Conservation (phyloP, 129 eudicot genomes). For the Scalesia atractyloides region DNA sequence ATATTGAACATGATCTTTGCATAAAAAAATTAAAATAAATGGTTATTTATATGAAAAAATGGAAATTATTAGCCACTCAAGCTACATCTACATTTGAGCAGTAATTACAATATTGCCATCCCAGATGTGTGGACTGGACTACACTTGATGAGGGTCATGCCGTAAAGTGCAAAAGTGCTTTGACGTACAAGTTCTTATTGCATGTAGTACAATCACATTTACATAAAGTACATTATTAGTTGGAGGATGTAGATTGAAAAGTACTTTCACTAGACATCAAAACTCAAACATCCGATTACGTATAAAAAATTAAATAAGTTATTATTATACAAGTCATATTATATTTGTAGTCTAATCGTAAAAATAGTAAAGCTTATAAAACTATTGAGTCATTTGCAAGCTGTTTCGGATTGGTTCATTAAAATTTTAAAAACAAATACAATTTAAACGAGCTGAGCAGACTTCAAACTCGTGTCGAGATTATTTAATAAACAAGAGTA, state of each 20-base stretch:
- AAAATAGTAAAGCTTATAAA: too few relatives aligned
- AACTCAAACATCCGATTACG: background rate
- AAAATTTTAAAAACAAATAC: too few relatives aligned
- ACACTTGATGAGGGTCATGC: background rate
- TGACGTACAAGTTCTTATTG: background rate
- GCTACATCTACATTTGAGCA: background rate
- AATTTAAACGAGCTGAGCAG: background rate
- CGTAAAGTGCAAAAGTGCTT: conserved; percentile 22
- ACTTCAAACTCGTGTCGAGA: too few relatives aligned
- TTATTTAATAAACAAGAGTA: too few relatives aligned
- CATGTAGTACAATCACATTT: conserved; percentile 1
- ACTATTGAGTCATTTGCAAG: too few relatives aligned
- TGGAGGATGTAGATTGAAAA: too few relatives aligned
- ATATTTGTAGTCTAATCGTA: too few relatives aligned
- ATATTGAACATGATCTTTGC: background rate
- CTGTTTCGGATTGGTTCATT: too few relatives aligned
- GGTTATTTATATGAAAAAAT: too few relatives aligned
- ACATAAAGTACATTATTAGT: background rate
- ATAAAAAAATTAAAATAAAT: background rate
- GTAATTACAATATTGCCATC: conserved; percentile 17
- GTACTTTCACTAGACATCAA: too few relatives aligned
- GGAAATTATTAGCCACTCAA: background rate
- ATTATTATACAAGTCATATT: too few relatives aligned
- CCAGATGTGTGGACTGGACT: background rate
- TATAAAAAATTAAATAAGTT: too few relatives aligned